A percentile compares a stretch with the other conserved stretches of the same genome.
Conservation (phyloP, 2,329 filamentous ascomycete genomes). For the Hypoxylon sp. region DNA sequence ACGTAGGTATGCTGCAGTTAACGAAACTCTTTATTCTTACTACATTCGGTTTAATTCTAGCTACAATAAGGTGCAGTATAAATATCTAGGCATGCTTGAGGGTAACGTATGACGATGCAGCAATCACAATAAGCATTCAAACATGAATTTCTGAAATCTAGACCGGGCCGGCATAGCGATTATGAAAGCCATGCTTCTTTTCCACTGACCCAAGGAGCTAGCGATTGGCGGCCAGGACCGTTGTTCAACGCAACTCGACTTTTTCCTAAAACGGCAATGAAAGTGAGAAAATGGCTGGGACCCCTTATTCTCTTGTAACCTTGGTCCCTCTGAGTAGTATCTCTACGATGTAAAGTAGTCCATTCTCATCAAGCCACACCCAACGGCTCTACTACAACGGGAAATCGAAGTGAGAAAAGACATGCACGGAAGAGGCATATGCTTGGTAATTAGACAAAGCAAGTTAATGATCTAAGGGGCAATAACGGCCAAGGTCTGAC, state of each 20-base stretch:
- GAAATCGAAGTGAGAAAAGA: slow-evolving; percentile 20
- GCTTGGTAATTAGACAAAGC: background rate
- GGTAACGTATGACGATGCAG: background rate
- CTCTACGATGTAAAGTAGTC: background rate
- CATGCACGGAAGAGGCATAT: background rate
- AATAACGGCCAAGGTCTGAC: background rate
- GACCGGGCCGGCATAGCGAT: background rate
- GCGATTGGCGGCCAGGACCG: background rate
- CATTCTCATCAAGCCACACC: background rate
- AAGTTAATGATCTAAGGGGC: background rate
- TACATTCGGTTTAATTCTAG: background rate
- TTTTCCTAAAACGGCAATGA: slow-evolving; percentile 26
- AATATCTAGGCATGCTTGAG: background rate
- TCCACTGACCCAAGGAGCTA: background rate
- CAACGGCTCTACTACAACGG: background rate
- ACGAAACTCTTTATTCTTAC: background rate
- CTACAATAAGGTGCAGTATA: background rate
- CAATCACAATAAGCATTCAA: background rate
- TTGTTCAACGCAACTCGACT: background rate
- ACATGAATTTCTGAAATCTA: background rate
- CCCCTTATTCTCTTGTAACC: background rate
- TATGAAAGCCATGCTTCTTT: background rate
- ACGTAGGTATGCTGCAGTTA: background rate
- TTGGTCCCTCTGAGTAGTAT: background rate
- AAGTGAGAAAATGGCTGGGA: slow-evolving; percentile 22